Percentiles rank a stretch among this genome's conserved stretches.
phyloP scores from a whole-genome alignment of 805 yeast species.

The Metschnikowia chrysomelidarum region DNA sequence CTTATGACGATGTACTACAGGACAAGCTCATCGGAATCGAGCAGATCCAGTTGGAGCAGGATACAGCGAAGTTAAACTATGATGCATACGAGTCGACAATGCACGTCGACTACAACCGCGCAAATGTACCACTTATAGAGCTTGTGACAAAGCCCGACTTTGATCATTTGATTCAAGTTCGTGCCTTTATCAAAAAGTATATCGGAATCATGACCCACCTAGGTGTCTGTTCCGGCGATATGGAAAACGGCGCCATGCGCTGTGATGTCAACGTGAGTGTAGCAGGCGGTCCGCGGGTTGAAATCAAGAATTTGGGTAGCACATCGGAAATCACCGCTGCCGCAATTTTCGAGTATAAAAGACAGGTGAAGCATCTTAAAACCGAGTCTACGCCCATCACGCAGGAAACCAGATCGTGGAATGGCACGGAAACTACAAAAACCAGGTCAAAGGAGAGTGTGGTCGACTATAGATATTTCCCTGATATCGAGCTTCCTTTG shows the following conservation, averaged over 20 bases:
- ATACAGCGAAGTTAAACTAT: slow-evolving; percentile 80
- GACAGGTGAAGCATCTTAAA: slow-evolving; percentile 59
- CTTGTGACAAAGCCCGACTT: slow-evolving; percentile 91
- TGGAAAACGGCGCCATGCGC: slow-evolving; percentile 93
- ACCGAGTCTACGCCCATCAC: slow-evolving; percentile 22
- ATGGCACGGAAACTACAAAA: slow-evolving; percentile 65
- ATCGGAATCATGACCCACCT: slow-evolving; percentile 68
- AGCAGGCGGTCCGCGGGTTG: slow-evolving; percentile 70
- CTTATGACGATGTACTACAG: slow-evolving; percentile 52
- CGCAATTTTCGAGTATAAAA: slow-evolving; percentile 62
- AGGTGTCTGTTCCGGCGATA: slow-evolving; percentile 80
- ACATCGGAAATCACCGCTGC: slow-evolving; percentile 79
- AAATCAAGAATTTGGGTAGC: slow-evolving; percentile 85
- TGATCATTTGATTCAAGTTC: slow-evolving; percentile 60
- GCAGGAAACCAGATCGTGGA: slow-evolving; percentile 90
- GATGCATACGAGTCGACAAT: slow-evolving; percentile 35
- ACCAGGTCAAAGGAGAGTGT: slow-evolving; percentile 77
- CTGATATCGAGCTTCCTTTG: slow-evolving; percentile 84
- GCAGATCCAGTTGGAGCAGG: slow-evolving; percentile 93
- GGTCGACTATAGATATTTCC: slow-evolving; percentile 89
- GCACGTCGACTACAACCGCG: slow-evolving; percentile 76
- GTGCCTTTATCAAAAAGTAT: slow-evolving; percentile 76
- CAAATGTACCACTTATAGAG: slow-evolving; percentile 85
- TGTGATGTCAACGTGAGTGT: slow-evolving; percentile 94
- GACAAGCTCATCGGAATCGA: slow-evolving; percentile 53